Base-by-base conservation (phyloP, 805 yeast species). In the Torulaspora maleeae region DNA sequence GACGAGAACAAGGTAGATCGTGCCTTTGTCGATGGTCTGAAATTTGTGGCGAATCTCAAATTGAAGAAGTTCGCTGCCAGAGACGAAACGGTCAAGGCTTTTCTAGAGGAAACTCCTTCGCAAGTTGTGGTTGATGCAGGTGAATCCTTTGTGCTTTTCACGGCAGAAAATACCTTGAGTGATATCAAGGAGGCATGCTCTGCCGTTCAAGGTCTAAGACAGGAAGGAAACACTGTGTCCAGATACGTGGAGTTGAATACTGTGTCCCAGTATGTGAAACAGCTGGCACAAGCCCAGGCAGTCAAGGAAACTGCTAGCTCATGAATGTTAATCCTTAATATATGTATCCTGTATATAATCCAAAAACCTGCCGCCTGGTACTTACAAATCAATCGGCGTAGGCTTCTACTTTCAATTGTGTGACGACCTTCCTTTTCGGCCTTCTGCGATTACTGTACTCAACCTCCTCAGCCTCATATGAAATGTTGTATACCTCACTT, bases 1-100 rank as follows among this genome's bases (percentile, higher is more conserved):
- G 82, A 76, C 44, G 79, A 79, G 44, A 75, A 82, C 53, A 63
- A 67, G 13, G 80, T 81, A 11, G 84, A 83, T 58, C 68, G 73
- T 40, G 70, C 73, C 46, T 83, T 84, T 41, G 69, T 80, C 22
- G 70, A 77, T 44, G 96, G 96, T 19, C 71, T 90, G 35, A 71
- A 78, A 54, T 78, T 68, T 53, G 77, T 87, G 33, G 87, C 95
- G 22, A 72, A 78, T 56, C 67, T 88, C 62, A 86, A 86, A 68
- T 69, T 80, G 36, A 70, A 70, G 48, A 77, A 79, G 56, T 82
- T 76, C 51, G 72, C 68, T 19, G 69, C 69, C 27, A 79, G 79
- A 22, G 68, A 77, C 32, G 70, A 64, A 5, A 74, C 73, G 43
- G 72, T 71, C 16, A 59, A 64, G 44, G 70, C 68, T 15, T 44